phyloP scores from a whole-genome alignment of 2,329 filamentous ascomycete species.

The Fusarium nanum region DNA sequence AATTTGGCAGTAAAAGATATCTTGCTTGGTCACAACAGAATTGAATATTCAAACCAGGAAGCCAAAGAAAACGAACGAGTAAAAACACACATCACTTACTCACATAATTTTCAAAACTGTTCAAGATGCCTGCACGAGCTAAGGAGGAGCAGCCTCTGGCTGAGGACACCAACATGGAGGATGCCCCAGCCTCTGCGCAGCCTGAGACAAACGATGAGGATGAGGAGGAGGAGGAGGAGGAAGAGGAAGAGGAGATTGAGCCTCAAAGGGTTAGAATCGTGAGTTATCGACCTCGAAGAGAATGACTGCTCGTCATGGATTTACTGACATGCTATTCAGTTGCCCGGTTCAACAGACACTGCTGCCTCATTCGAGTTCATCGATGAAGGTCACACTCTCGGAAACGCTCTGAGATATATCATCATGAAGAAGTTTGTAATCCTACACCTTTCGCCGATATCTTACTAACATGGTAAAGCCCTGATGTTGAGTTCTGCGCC shows the following conservation, averaged over 20 bases:
- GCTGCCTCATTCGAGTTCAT: constrained; percentile 96
- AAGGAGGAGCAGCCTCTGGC: constrained; percentile 48
- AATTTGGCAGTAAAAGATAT: constrained; percentile 20
- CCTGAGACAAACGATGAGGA: constrained; percentile 51
- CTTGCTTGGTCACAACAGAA: constrained; percentile 6
- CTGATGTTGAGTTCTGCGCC: constrained; percentile 96
- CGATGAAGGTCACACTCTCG: constrained; percentile 93
- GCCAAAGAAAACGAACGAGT: neutral
- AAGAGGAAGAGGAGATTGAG: constrained; percentile 61
- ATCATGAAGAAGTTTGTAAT: constrained; percentile 95
- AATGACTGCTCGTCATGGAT: neutral
- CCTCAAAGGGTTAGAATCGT: constrained; percentile 72
- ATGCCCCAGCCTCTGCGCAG: constrained; percentile 56
- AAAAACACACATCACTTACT: neutral
- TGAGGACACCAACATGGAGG: constrained; percentile 59
- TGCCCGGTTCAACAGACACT: constrained; percentile 85
- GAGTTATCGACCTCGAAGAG: constrained; percentile 37
- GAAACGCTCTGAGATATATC: constrained; percentile 92
- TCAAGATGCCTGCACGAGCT: constrained; percentile 56
- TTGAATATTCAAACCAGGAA: constrained; percentile 4
- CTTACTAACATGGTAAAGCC: constrained; percentile 64
- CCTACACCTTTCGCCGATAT: no score
- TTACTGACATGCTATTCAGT: constrained; percentile 60
- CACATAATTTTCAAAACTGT: neutral
- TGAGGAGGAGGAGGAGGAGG: constrained; percentile 56